Evolutionary conservation across 2,329 filamentous ascomycete genomes (phyloP).

Genomic region (Penicillium aurantiogriseum): DNA sequence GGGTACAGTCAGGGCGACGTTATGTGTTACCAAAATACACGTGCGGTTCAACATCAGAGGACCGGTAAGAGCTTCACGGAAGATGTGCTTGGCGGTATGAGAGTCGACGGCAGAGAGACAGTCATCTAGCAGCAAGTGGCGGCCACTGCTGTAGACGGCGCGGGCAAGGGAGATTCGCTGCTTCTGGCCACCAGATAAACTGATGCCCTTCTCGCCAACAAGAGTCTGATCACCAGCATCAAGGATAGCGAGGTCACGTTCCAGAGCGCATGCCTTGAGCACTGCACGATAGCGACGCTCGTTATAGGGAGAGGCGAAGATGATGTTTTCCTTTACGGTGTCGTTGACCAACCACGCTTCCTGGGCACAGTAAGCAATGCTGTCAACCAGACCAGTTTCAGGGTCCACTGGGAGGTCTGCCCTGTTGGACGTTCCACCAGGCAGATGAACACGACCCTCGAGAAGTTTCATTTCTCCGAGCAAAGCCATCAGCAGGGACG

Average conservation of each 20-base stretch:
- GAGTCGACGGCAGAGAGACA: constrained; percentile 96
- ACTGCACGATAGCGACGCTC: constrained; percentile 82
- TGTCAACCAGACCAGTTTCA: constrained; percentile 83
- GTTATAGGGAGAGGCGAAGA: constrained; percentile 80
- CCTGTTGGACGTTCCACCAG: constrained; percentile 73
- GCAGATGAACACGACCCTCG: constrained; percentile 76
- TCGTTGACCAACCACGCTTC: constrained; percentile 96
- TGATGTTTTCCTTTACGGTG: constrained; percentile 91
- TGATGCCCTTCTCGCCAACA: constrained; percentile 96
- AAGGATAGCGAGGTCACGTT: constrained; percentile 87
- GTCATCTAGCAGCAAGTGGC: constrained; percentile 87
- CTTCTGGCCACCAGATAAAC: constrained; percentile 94
- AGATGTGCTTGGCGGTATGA: constrained; percentile 97
- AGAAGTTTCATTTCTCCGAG: constrained; percentile 93
- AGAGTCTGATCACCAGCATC: constrained; percentile 90
- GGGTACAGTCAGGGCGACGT: constrained; percentile 82
- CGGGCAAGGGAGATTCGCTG: constrained; percentile 96
- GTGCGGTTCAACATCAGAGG: constrained; percentile 85
- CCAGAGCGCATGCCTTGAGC: constrained; percentile 83
- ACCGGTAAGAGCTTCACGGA: constrained; percentile 85
- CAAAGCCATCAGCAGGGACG: constrained; percentile 90
- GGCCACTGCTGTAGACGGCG: constrained; percentile 92
- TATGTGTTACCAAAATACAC: constrained; percentile 94
- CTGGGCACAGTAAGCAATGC: constrained; percentile 93
- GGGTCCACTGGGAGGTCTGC: constrained; percentile 81